These are phyloP conservation scores for Cutaneotrichosporon curvatum DNA, from an alignment of 1,284 basidiomycete genomes.

Conservation along the genomic window DNA sequence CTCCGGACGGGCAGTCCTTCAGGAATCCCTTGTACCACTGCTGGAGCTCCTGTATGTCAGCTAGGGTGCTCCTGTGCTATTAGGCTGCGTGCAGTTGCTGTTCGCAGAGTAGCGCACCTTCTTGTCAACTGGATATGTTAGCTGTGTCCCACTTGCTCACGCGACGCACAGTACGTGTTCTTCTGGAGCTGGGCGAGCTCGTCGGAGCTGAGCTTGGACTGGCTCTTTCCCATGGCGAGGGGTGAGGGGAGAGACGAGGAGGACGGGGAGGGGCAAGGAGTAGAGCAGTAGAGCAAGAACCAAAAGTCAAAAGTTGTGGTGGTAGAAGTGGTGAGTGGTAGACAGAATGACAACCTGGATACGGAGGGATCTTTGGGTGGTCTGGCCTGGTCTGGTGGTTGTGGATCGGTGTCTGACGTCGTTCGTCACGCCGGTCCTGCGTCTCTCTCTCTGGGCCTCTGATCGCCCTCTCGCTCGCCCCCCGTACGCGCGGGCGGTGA, in stretches of 20 bases:
- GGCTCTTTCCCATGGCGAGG: conserved; percentile 75
- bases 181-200: conserved; percentile 94
- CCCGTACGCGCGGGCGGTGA: no score
- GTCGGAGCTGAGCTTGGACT: conserved; percentile 91
- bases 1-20: conserved; percentile 96
- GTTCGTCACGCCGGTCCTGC: no score
- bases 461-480: no score
- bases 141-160: neutral
- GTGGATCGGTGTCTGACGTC: no score
- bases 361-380: no score
- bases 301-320: no score
- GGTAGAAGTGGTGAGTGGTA: no score
- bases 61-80: no score
- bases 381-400: no score
- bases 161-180: conserved; percentile 81
- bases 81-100: no score
- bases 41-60: conserved; percentile 65
- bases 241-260: neutral
- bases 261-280: neutral
- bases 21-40: conserved; percentile 99
- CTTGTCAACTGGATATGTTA: conserved; percentile 75
- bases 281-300: neutral
- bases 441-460: no score
- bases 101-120: conserved; percentile 49
- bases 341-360: no score